Evolutionary conservation across 257 asterid species (phyloP).

Genomic region (Primulina eburnea): DNA sequence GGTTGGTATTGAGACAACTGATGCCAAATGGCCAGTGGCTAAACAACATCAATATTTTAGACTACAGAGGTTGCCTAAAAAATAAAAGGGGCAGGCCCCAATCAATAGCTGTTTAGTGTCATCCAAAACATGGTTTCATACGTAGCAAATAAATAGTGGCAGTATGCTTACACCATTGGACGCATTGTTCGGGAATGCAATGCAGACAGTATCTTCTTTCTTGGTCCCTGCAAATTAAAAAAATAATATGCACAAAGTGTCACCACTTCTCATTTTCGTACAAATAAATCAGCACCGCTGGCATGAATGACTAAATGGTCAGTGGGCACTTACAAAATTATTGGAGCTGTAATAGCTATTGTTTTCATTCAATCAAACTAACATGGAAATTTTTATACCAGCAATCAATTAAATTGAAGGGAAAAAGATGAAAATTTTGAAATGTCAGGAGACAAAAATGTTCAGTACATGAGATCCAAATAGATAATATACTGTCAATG

Average conservation of each 20-base stretch:
- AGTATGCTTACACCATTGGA: conserved; percentile 22
- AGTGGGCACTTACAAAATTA: background rate
- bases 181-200: conserved; percentile 37
- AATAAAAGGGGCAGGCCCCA: no score
- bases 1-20: no score
- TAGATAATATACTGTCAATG: background rate
- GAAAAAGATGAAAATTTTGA: background rate
- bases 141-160: conserved; percentile 13
- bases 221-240: conserved; percentile 56
- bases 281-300: background rate
- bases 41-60: no score
- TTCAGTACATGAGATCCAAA: background rate
- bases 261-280: background rate
- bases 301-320: background rate
- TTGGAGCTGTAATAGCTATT: background rate
- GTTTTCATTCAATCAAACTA: background rate
- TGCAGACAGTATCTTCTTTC: conserved; percentile 67
- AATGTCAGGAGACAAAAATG: background rate
- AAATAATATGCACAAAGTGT: background rate
- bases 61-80: no score
- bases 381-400: background rate
- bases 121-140: conserved; percentile 5
- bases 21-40: no score
- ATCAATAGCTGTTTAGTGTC: background rate
- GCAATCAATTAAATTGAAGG: background rate